These are phyloP conservation scores for Fusarium redolens DNA, from an alignment of 2,329 filamentous ascomycete species.

Conservation along the genomic window DNA sequence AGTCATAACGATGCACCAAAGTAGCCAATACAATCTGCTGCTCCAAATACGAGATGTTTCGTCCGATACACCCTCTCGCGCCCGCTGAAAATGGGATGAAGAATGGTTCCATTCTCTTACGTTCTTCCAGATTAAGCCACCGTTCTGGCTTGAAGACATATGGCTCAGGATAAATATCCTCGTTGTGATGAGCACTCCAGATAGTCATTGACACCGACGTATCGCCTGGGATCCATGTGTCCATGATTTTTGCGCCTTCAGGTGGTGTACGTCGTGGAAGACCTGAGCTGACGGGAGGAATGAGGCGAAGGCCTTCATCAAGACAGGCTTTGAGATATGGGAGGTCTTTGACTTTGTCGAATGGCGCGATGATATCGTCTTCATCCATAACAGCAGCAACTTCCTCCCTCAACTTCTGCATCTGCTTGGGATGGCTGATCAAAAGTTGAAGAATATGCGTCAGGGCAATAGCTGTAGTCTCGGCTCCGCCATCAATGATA, in stretches of 20 bases:
- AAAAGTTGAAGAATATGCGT: conserved; percentile 64
- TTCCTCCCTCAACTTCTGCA: conserved; percentile 57
- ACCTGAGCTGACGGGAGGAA: conserved; percentile 44
- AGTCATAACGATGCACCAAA: conserved; percentile 56
- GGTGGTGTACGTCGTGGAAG: conserved; percentile 44
- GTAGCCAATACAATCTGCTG: conserved; percentile 57
- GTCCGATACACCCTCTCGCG: conserved; percentile 55
- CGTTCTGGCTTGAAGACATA: conserved; percentile 54
- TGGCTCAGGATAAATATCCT: conserved; percentile 53
- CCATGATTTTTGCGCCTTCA: conserved; percentile 46
- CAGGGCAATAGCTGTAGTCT: conserved; percentile 62
- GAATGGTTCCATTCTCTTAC: conserved; percentile 50
- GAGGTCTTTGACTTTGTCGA: conserved; percentile 62
- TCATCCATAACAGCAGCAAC: conserved; percentile 56
- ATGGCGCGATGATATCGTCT: conserved; percentile 58
- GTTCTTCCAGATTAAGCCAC: conserved; percentile 50
- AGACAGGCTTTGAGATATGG: conserved; percentile 64
- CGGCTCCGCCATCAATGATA: conserved; percentile 65
- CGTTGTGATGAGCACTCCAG: conserved; percentile 53
- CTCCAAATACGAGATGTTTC: conserved; percentile 56
- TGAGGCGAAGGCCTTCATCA: conserved; percentile 58
- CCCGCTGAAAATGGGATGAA: conserved; percentile 57
- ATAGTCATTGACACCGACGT: conserved; percentile 55
- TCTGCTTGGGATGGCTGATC: conserved; percentile 56
- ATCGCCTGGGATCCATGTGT: conserved; percentile 50